These are phyloP conservation scores for Aegilops bicornis DNA, from an alignment of 176 grass and related monocot species.

Conservation along the genomic window DNA sequence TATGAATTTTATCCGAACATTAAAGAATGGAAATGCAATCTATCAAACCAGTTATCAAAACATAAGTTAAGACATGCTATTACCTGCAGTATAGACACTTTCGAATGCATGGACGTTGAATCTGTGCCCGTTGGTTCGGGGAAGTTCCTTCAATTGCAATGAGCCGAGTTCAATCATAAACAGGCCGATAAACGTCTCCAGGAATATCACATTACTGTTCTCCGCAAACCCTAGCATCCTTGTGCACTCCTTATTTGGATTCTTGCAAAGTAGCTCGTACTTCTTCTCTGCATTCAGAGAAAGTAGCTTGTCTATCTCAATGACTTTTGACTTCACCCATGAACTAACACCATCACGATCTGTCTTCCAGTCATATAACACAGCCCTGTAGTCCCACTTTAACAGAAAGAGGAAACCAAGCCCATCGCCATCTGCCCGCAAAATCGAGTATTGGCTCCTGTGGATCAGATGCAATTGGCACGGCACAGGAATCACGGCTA, in stretches of 20 bases:
- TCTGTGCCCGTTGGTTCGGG: no score
- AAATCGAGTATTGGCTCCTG: not conserved
- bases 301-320: not conserved
- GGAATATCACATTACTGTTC: not conserved
- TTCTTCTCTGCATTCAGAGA: not conserved
- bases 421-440: not conserved
- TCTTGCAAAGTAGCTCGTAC: no score
- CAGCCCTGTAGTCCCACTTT: not conserved
- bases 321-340: not conserved
- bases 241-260: not conserved
- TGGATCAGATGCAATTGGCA: not conserved
- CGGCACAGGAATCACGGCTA: not conserved
- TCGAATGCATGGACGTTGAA: not conserved
- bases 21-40: no score
- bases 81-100: not conserved
- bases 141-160: not conserved
- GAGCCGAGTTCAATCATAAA: not conserved
- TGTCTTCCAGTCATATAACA: not conserved
- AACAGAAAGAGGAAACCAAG: not conserved
- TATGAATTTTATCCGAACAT: not conserved
- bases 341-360: not conserved
- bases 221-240: not conserved
- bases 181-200: not conserved
- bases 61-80: no score
- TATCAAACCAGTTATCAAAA: no score